Conservation (phyloP, 148 eudicot species). For the Fagopyrum homotropicum region DNA sequence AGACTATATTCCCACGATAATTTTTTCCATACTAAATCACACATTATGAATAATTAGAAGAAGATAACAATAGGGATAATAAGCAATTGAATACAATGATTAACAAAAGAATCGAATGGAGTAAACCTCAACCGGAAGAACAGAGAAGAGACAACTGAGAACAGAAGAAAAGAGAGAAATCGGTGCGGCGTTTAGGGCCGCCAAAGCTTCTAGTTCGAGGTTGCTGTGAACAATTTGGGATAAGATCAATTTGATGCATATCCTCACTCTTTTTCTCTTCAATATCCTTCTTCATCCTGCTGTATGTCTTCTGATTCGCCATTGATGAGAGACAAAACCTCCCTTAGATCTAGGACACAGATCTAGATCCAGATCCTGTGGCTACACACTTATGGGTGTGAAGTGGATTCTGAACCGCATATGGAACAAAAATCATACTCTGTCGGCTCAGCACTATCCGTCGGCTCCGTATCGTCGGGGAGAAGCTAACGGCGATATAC, state of each 20-base stretch:
- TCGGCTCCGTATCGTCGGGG: not conserved
- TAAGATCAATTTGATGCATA: constrained; percentile 14
- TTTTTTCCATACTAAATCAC: not conserved
- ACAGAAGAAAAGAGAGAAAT: constrained; percentile 24
- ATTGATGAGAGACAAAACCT: constrained; percentile 14
- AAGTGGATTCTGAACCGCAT: not conserved
- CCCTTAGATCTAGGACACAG: not conserved
- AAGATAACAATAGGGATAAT: not conserved
- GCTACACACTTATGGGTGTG: not conserved
- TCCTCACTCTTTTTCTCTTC: constrained; percentile 13
- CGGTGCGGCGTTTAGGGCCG: constrained; percentile 24
- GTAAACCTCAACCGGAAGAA: constrained; percentile 9
- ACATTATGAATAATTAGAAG: not conserved
- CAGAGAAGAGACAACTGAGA: constrained; percentile 14
- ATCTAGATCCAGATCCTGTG: too few species aligned
- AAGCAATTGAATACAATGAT: not conserved
- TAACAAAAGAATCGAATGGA: not conserved
- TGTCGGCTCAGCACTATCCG: not conserved
- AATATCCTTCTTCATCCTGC: constrained; percentile 5
- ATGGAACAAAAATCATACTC: not conserved
- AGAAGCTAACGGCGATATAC: constrained; percentile 27
- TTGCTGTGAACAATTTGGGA: constrained; percentile 22
- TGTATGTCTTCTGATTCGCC: constrained; percentile 18
- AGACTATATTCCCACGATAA: not conserved
- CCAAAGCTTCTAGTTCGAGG: constrained; percentile 19